A percentile compares a stretch with the other conserved stretches of the same genome.
Conservation (phyloP, 805 yeast species). For the Lipomyces yamadae region DNA sequence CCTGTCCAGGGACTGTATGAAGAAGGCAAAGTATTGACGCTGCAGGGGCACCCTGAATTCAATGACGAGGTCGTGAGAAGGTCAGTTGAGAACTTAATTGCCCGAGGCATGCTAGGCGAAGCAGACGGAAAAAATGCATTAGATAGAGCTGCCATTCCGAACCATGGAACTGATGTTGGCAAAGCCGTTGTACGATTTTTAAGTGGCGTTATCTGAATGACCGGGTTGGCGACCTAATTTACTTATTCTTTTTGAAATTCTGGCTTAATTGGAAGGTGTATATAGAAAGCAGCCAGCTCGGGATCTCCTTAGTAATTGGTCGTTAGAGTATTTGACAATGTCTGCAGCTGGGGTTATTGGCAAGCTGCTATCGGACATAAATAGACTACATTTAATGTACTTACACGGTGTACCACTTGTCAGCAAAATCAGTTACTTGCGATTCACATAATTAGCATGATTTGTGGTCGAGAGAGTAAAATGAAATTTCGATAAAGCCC, state of each 20-base stretch:
- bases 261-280: neutral
- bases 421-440: too few species aligned
- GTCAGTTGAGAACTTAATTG: constrained; percentile 38
- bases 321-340: too few species aligned
- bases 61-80: constrained; percentile 44
- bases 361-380: too few species aligned
- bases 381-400: too few species aligned
- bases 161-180: constrained; percentile 52
- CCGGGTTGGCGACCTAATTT: neutral
- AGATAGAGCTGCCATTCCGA: constrained; percentile 45
- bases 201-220: constrained; percentile 14
- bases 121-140: constrained; percentile 29
- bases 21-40: constrained; percentile 58
- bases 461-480: too few species aligned
- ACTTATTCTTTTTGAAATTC: too few species aligned
- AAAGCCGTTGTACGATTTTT: constrained; percentile 49
- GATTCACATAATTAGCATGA: too few species aligned
- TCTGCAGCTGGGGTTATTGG: too few species aligned
- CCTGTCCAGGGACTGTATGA: constrained; percentile 69
- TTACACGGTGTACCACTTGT: too few species aligned
- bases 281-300: neutral
- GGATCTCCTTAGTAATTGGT: neutral
- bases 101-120: constrained; percentile 15
- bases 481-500: too few species aligned
- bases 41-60: constrained; percentile 94